These are phyloP conservation scores for Galeopsis tetrahit DNA, from an alignment of 257 asterid species.

Conservation along the genomic window DNA sequence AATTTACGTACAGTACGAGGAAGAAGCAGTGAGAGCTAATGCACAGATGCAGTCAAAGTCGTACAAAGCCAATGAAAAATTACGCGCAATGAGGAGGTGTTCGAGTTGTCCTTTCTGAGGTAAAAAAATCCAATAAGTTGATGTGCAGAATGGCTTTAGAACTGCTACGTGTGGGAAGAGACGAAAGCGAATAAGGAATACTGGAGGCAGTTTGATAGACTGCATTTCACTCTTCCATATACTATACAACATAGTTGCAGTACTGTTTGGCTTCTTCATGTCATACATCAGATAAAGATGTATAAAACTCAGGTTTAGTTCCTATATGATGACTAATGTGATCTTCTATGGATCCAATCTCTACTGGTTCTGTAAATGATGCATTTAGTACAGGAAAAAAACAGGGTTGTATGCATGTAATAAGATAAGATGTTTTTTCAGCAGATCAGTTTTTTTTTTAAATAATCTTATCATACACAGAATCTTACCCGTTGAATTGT, in stretches of 20 bases:
- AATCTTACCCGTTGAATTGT: background rate
- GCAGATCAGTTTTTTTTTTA: background rate
- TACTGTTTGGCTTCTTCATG: too few species aligned
- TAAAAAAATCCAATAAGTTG: conserved; percentile 1
- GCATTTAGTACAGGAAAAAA: background rate
- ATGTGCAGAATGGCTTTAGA: background rate
- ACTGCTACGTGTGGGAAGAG: conserved; percentile 13
- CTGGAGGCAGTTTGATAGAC: background rate
- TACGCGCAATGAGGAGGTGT: conserved; percentile 52
- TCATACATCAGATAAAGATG: too few species aligned
- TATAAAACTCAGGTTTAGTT: background rate
- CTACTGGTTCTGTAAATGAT: background rate
- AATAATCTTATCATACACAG: background rate
- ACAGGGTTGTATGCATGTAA: background rate
- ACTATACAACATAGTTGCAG: too few species aligned
- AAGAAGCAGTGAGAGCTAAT: conserved; percentile 48
- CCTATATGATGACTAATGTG: background rate
- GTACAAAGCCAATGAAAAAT: conserved; percentile 44
- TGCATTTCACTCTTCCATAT: conserved; percentile 8
- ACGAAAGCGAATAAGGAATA: background rate
- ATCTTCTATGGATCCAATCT: background rate
- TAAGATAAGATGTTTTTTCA: background rate
- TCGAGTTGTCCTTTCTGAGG: conserved; percentile 48
- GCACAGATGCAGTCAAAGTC: conserved; percentile 47
- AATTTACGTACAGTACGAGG: conserved; percentile 47